Evolutionary conservation across 140 eudicot species (phyloP).

Genomic region (Ambrosia hybrid): DNA sequence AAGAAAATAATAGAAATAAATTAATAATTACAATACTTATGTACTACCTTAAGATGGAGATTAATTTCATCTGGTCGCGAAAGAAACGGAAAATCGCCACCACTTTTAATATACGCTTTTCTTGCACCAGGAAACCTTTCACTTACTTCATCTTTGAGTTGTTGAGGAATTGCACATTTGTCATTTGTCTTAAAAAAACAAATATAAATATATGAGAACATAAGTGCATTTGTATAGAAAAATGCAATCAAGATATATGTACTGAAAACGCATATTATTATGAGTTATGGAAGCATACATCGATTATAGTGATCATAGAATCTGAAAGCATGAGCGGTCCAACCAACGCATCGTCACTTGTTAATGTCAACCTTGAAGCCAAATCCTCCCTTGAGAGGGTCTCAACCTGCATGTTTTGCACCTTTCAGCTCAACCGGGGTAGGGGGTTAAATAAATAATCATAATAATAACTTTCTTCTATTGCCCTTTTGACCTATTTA

Average conservation of each 20-base stretch:
- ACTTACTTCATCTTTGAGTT: slow-evolving; percentile 79
- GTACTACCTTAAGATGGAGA: slow-evolving; percentile 96
- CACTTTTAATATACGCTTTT: slow-evolving; percentile 78
- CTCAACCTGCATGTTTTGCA: slow-evolving; percentile 69
- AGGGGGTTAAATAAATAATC: background rate
- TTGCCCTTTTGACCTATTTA: background rate
- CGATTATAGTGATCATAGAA: slow-evolving; percentile 79
- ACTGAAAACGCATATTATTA: slow-evolving; percentile 15
- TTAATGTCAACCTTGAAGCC: slow-evolving; percentile 92
- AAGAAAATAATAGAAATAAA: background rate
- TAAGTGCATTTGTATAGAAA: background rate
- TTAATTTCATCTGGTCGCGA: slow-evolving; percentile 97
- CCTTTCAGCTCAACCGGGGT: background rate
- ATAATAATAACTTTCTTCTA: slow-evolving; percentile 1
- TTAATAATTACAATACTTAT: too few species aligned
- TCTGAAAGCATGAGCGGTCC: slow-evolving; percentile 81
- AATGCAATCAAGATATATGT: background rate
- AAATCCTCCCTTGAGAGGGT: slow-evolving; percentile 82
- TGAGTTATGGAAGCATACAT: slow-evolving; percentile 57
- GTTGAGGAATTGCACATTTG: slow-evolving; percentile 76
- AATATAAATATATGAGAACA: background rate
- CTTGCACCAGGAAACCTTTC: slow-evolving; percentile 95
- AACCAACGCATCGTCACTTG: slow-evolving; percentile 79
- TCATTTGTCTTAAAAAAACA: slow-evolving; percentile 73
- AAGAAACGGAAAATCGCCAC: slow-evolving; percentile 97